Base-by-base conservation (phyloP, 2,329 filamentous ascomycete species). In the Aureobasidium melanogenum region DNA sequence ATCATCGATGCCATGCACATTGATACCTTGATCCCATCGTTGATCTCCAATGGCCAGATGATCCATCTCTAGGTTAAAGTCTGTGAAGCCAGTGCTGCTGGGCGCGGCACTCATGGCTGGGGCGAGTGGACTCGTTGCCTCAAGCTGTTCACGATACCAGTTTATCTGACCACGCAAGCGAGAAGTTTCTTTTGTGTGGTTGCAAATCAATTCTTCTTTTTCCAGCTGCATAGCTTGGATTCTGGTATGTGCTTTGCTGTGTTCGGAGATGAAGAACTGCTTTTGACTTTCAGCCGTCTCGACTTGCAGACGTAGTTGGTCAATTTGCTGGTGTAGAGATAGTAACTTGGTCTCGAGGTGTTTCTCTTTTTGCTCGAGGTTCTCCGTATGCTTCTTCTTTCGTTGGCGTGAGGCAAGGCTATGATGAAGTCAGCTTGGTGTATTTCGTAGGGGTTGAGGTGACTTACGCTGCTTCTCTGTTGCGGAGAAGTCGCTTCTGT, bases 371-470 rank as follows among this genome's bases (percentile, higher is more conserved):
- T 94, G 88, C 75, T 97, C 94, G 48, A 97, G 84, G 69, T 94
- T 87, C 78, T 97, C 94, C 36, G 94, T 97, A 78, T 97, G 93
- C 77, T 91, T 88, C 84, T 97, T 97, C 83, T 97, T 99, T 69
- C 94, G 87, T 76, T 97, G 93, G 67, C 94, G 86, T 47, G 94
- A 97, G 77, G 97, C 93, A 69, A 99, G 88, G 67, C 91, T 96
- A 66, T 69, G 22, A 12, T 60, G 30, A 28, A 34, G 63, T 71
- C 61, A 70, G 50, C 10, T n/a, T 28, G 26, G 47, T 55, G 61
- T 28, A 17, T 44, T 52, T 47, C 34, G 10, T 15, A 15, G 3
- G 32, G 14, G 28, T 24, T 48, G 57, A 62, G 67, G 19, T 26
- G 67, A 77, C 79, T 71, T 86, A 96, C 91, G 94, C 94, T 76